Evolutionary conservation across 176 grass and related monocot genomes (phyloP).

Genomic region (Canna indica): DNA sequence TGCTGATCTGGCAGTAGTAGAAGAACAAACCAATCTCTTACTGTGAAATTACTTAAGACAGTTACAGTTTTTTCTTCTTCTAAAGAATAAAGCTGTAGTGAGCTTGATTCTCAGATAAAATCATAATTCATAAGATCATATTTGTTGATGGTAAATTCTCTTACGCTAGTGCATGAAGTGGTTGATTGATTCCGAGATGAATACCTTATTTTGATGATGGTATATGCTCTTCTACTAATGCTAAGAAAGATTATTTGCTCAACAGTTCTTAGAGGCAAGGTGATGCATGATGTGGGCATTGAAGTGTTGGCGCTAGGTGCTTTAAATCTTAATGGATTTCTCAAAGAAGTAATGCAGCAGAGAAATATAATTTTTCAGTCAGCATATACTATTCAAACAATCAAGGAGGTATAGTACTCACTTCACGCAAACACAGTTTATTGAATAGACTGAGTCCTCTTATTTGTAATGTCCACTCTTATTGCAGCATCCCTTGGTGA

Average conservation of each 20-base stretch:
- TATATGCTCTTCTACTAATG: background rate
- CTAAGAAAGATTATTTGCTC: background rate
- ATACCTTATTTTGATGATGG: background rate
- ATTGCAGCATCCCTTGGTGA: background rate
- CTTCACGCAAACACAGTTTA: background rate
- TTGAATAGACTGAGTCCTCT: background rate
- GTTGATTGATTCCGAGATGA: too few relatives aligned
- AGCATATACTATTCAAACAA: slow-evolving; percentile 69
- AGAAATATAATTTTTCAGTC: slow-evolving; percentile 69
- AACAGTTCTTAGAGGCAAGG: slow-evolving; percentile 73
- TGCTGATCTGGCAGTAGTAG: too few relatives aligned
- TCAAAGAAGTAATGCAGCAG: slow-evolving; percentile 73
- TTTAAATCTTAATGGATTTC: slow-evolving; percentile 77
- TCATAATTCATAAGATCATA: too few relatives aligned
- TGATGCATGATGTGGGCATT: slow-evolving; percentile 74
- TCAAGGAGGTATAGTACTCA: slow-evolving; percentile 63
- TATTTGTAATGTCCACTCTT: too few relatives aligned
- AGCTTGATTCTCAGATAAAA: too few relatives aligned
- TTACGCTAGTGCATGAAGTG: too few relatives aligned
- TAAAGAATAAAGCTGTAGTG: too few relatives aligned
- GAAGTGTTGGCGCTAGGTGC: slow-evolving; percentile 73
- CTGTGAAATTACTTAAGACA: too few relatives aligned
- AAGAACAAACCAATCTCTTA: too few relatives aligned
- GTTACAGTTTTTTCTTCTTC: too few relatives aligned
- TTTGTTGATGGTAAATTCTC: too few relatives aligned